Percentiles rank a stretch among this genome's conserved stretches.
These are phyloP conservation scores for Thermothelomyces thermophilus DNA, from an alignment of 2,329 filamentous ascomycete species.

Conservation along the genomic window DNA sequence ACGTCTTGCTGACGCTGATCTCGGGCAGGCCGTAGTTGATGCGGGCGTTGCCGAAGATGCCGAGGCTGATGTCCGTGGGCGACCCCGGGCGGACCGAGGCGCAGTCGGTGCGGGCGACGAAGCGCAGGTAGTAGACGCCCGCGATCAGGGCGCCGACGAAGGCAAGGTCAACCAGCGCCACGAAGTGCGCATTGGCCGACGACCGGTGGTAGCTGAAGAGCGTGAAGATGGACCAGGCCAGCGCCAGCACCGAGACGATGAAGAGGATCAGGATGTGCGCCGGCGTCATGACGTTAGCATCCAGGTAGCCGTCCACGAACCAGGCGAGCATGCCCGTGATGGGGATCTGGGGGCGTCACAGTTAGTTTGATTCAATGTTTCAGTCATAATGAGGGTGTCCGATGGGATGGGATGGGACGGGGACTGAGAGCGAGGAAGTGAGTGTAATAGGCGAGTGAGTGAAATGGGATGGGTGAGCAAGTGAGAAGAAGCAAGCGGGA, in stretches of 20 bases:
- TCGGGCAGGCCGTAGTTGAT: conserved; percentile 40
- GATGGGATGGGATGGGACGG: too few species aligned
- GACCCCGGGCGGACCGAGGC: conserved; percentile 49
- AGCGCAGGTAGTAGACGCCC: conserved; percentile 52
- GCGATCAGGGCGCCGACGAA: conserved; percentile 61
- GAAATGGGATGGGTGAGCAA: too few species aligned
- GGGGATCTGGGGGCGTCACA: conserved; percentile 59
- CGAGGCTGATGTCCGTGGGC: conserved; percentile 54
- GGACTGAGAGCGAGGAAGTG: too few species aligned
- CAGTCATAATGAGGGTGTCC: too few species aligned
- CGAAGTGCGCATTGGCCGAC: conserved; percentile 53
- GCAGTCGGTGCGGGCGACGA: conserved; percentile 61
- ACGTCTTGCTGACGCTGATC: conserved; percentile 63
- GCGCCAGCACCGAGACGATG: conserved; percentile 58
- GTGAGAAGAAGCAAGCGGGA: not conserved
- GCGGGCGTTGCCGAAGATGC: conserved; percentile 52
- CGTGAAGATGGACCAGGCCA: conserved; percentile 58
- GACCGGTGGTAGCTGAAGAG: conserved; percentile 62
- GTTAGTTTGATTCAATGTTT: too few species aligned
- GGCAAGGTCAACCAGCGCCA: conserved; percentile 52
- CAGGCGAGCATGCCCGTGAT: conserved; percentile 60
- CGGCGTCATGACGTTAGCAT: conserved; percentile 52
- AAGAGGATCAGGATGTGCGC: conserved; percentile 59
- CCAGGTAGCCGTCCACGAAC: conserved; percentile 56
- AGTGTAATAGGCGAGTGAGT: too few species aligned